Evolutionary conservation across 2,329 filamentous ascomycete species (phyloP).

Genomic region (Pseudocercospora vitis): DNA sequence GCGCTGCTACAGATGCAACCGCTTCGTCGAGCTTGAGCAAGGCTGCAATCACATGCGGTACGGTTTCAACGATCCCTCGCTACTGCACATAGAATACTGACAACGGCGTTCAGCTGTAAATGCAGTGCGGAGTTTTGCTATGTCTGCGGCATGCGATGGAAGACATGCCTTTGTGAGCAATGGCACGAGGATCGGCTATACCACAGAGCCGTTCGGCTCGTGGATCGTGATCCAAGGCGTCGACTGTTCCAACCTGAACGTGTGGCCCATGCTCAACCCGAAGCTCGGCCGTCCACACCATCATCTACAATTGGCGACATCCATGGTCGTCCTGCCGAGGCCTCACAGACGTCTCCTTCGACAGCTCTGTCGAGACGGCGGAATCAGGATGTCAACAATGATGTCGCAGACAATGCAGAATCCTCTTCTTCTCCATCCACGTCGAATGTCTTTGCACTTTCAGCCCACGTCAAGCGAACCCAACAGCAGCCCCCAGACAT

Average conservation of each 20-base stretch:
- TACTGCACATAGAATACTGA: too few relatives aligned
- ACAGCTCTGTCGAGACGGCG: too few relatives aligned
- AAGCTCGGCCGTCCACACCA: not conserved
- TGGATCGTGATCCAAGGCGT: slow-evolving; percentile 19
- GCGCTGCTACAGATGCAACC: slow-evolving; percentile 49
- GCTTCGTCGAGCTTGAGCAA: slow-evolving; percentile 50
- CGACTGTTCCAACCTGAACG: slow-evolving; percentile 20
- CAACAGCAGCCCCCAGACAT: too few relatives aligned
- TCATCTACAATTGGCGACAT: too few relatives aligned
- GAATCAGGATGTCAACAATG: too few relatives aligned
- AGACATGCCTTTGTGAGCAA: slow-evolving; percentile 29
- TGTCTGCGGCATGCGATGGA: slow-evolving; percentile 31
- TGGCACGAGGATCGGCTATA: slow-evolving; percentile 28
- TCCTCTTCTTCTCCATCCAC: too few relatives aligned
- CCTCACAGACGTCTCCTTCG: too few relatives aligned
- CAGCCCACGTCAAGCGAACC: too few relatives aligned
- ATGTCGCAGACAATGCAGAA: too few relatives aligned
- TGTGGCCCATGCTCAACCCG: slow-evolving; percentile 14
- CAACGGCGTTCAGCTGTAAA: slow-evolving; percentile 25
- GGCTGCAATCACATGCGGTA: slow-evolving; percentile 62
- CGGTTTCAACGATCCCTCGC: slow-evolving; percentile 37
- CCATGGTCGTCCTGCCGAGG: too few relatives aligned
- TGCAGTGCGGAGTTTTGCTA: slow-evolving; percentile 37
- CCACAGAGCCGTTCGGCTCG: slow-evolving; percentile 18
- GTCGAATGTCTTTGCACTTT: too few relatives aligned